phyloP scores from a whole-genome alignment of 2,329 filamentous ascomycete species.

The Aspergillus sp. region DNA sequence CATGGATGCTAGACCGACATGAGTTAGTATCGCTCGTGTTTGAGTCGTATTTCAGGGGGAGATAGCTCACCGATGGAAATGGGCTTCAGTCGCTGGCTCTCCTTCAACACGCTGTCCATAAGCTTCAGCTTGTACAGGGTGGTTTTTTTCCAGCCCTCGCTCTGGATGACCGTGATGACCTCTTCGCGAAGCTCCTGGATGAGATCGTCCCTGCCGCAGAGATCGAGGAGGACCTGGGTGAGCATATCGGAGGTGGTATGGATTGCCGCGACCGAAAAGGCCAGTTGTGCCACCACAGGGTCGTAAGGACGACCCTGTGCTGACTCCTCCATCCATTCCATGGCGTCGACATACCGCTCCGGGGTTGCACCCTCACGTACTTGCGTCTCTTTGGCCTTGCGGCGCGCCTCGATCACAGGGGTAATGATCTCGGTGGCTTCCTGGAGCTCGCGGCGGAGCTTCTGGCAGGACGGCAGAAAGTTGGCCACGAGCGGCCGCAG shows the following conservation, averaged over 20 bases:
- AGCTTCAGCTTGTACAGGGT: constrained; percentile 40
- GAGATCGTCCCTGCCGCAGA: constrained; percentile 11
- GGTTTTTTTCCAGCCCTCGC: constrained; percentile 33
- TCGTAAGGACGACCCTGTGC: constrained; percentile 21
- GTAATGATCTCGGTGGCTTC: constrained; percentile 12
- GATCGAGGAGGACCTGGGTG: constrained; percentile 20
- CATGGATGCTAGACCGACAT: not conserved
- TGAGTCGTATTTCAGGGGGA: too few species aligned
- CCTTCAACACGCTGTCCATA: constrained; percentile 45
- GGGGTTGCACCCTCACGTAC: not conserved
- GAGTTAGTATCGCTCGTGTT: not conserved
- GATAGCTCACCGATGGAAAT: constrained; percentile 15
- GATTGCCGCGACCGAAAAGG: constrained; percentile 22
- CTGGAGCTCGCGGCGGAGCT: constrained; percentile 6
- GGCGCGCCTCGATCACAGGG: constrained; percentile 6
- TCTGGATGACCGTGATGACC: constrained; percentile 13
- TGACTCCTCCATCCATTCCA: constrained; percentile 26
- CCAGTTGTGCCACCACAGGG: constrained; percentile 17
- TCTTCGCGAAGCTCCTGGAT: constrained; percentile 18
- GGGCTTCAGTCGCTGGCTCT: constrained; percentile 34
- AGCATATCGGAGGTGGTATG: constrained; percentile 24
- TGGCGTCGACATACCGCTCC: constrained; percentile 16
- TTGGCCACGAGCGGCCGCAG: constrained; percentile 8
- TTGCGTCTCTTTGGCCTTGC: not conserved
- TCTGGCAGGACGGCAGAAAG: constrained; percentile 12